Percentiles rank a stretch among this genome's conserved stretches.
phyloP scores from a whole-genome alignment of 1,139 yeast species.

The Tardiomyces depauwii region DNA sequence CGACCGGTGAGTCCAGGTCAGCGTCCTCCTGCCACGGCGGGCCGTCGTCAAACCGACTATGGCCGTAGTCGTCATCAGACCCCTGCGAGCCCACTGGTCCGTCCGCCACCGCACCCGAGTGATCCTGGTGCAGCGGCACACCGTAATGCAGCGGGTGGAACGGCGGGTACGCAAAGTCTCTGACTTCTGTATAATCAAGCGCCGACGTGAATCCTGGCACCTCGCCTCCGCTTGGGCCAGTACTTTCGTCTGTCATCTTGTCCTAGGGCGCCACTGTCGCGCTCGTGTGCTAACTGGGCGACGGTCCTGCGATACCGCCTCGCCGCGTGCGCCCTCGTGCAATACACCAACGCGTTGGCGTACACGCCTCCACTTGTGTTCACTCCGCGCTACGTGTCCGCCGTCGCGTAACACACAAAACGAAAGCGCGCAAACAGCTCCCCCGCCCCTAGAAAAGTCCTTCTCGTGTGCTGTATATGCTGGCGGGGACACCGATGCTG shows the following conservation, averaged over 20 bases:
- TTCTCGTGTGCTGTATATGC: no score
- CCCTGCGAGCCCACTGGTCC: conserved; percentile 9
- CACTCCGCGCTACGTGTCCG: no score
- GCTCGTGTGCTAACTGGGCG: no score
- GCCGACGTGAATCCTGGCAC: conserved; percentile 24
- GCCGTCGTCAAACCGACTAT: conserved; percentile 17
- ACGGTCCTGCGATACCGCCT: no score
- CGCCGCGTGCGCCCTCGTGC: no score
- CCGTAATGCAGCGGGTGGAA: conserved; percentile 62
- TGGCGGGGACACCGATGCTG: no score
- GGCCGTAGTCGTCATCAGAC: conserved; percentile 4
- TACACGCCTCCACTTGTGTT: no score
- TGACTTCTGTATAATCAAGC: conserved; percentile 35
- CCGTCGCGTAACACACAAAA: no score
- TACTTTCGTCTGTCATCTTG: neutral
- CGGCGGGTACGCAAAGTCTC: conserved; percentile 69
- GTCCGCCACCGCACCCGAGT: conserved; percentile 11
- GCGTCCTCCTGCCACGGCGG: conserved; percentile 26
- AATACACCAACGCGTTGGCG: no score
- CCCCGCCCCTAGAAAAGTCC: no score
- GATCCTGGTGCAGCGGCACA: conserved; percentile 12
- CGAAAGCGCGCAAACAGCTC: no score
- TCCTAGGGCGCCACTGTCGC: no score
- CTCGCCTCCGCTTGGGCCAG: neutral
- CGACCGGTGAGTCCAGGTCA: conserved; percentile 18